Percentiles rank a stretch among this genome's conserved stretches.
phyloP scores from a whole-genome alignment of 2,329 filamentous ascomycete species.

The Ophiobolus disseminans region DNA sequence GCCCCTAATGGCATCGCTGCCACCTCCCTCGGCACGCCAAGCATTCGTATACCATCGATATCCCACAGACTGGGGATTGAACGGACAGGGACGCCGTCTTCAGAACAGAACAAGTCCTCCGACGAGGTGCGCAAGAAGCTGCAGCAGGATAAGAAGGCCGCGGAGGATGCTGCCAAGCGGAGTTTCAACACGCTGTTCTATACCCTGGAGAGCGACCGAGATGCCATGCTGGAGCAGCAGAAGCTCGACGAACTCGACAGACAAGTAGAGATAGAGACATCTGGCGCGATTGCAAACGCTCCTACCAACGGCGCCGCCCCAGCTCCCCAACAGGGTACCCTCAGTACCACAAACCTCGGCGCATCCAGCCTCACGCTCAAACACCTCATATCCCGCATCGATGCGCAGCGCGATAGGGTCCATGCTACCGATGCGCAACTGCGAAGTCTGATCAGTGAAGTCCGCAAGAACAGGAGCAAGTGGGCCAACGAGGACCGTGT shows the following conservation, averaged over 20 bases:
- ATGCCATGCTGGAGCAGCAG: constrained; percentile 97
- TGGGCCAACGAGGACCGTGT: constrained; percentile 99
- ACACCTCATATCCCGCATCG: constrained; percentile 94
- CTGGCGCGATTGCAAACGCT: constrained; percentile 59
- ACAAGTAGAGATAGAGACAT: constrained; percentile 94
- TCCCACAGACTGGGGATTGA: constrained; percentile 68
- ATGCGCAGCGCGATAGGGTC: constrained; percentile 88
- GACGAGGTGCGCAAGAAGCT: constrained; percentile 93
- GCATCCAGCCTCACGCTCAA: constrained; percentile 96
- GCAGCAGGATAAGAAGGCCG: constrained; percentile 88
- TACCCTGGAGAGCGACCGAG: constrained; percentile 91
- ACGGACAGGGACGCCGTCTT: constrained; percentile 62
- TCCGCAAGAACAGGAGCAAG: constrained; percentile 96
- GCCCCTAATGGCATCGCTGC: constrained; percentile 62
- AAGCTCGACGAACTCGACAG: constrained; percentile 95
- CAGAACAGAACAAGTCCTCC: constrained; percentile 69
- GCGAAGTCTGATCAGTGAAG: constrained; percentile 92
- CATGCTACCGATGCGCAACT: constrained; percentile 92
- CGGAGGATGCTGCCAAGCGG: constrained; percentile 85
- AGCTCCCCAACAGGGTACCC: constrained; percentile 78
- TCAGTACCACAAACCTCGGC: constrained; percentile 93
- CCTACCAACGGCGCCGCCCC: constrained; percentile 59
- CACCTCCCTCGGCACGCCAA: constrained; percentile 66
- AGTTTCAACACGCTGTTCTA: constrained; percentile 95
- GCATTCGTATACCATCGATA: constrained; percentile 72